Base-by-base conservation (phyloP, 148 eudicot genomes). In the Nepenthes mirabilis region DNA sequence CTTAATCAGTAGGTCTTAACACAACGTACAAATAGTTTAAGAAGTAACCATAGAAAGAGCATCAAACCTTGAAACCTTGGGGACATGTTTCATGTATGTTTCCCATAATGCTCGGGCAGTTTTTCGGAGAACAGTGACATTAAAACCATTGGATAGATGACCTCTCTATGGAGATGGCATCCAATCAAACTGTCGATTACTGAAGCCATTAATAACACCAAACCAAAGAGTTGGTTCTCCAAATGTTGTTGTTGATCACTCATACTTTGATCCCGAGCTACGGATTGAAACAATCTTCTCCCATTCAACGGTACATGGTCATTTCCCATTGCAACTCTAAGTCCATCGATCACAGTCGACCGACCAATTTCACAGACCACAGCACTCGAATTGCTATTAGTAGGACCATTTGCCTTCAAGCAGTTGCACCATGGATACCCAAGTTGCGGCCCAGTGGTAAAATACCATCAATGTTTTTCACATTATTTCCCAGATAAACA, bases 281-380 rank as follows among this genome's bases (percentile, higher is more conserved):
- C 23, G 23, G 23, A 23, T 23, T 23, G 23, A 23, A 23, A 23
- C 23, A 23, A 23, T 23, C 23, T 23, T 23, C 23, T 23, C 23
- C 0, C 23, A 23, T 23, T 23, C 23, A 23, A 23, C 23, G 23
- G 23, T 23, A 23, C 23, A 23, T 23, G 23, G 23, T 23, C 0
- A 23, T 23, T 23, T 0, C 23, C 23, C 77, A 85, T 77, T 51
- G 82, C 79, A 64, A 82, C 71, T 72, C 84, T 77, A 32, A 87
- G 68, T 51, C 97, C 97, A 48, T 81, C 82, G 5, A 77, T 69
- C 86, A 86, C 79, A 37, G 79, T 64, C 14, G 79, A 60, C 34
- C 75, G 90, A 53, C 85, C 84, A 71, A 79, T 68, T 33, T 91
- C 96, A 65, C 68, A 70, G 23, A 72, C 72, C 48, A 82, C 82